Percentiles rank a stretch among this genome's conserved stretches.
Conservation (phyloP, 306 rosid genomes). For the Vigna mungo region DNA sequence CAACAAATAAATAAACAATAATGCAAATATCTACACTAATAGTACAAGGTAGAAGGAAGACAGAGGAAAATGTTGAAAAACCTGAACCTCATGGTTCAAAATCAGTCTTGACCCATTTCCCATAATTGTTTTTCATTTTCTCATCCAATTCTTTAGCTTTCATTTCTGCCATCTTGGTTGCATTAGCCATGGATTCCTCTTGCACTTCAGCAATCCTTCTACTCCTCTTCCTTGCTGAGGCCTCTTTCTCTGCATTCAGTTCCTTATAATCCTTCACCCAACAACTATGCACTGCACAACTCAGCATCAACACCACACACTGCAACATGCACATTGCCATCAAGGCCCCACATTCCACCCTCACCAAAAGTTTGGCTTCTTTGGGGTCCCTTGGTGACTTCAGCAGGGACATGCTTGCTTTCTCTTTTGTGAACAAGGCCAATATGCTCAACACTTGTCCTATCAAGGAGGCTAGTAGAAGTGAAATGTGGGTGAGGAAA, state of each 20-base stretch:
- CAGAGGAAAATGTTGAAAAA: not conserved
- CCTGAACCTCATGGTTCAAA: slow-evolving; percentile 59
- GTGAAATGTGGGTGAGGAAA: slow-evolving; percentile 70
- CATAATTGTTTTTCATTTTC: slow-evolving; percentile 64
- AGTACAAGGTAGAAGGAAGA: slow-evolving; percentile 33
- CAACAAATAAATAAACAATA: slow-evolving; percentile 22
- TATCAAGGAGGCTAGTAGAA: slow-evolving; percentile 55
- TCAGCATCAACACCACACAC: slow-evolving; percentile 61
- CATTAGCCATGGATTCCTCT: slow-evolving; percentile 69
- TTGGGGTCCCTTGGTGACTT: slow-evolving; percentile 63
- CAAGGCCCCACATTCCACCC: slow-evolving; percentile 79
- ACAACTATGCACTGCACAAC: slow-evolving; percentile 76
- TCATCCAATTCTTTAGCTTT: slow-evolving; percentile 65
- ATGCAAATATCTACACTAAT: slow-evolving; percentile 36
- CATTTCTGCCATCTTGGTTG: slow-evolving; percentile 50
- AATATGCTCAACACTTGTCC: slow-evolving; percentile 62
- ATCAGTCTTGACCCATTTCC: slow-evolving; percentile 71
- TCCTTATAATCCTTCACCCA: slow-evolving; percentile 77
- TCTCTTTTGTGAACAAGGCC: slow-evolving; percentile 71
- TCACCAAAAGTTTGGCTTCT: slow-evolving; percentile 71
- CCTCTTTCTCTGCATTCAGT: slow-evolving; percentile 68
- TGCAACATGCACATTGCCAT: slow-evolving; percentile 79
- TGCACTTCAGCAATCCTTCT: slow-evolving; percentile 61
- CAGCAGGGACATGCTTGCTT: slow-evolving; percentile 57
- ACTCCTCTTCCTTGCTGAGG: slow-evolving; percentile 60